phyloP scores from a whole-genome alignment of 2,329 filamentous ascomycete species.

The Massarina eburnea region DNA sequence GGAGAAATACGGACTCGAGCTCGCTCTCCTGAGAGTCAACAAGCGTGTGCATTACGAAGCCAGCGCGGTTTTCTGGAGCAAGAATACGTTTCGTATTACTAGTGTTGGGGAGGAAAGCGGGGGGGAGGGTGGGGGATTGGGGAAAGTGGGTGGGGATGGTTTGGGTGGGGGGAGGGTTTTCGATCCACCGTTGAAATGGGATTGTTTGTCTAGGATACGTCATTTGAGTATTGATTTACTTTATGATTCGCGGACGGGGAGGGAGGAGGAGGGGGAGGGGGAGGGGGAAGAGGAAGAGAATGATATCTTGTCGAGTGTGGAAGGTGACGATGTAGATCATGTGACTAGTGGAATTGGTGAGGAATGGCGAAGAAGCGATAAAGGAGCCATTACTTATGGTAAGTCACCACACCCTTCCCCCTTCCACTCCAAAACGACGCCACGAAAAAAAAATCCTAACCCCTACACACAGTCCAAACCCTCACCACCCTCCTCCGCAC shows the following conservation, averaged over 20 bases:
- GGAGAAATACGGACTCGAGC: constrained; percentile 35
- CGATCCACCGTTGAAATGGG: constrained; percentile 29
- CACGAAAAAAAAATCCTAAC: background rate
- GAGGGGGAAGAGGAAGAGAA: constrained; percentile 12
- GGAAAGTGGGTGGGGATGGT: background rate
- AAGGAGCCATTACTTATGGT: background rate
- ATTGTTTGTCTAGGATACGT: constrained; percentile 22
- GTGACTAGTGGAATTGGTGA: constrained; percentile 1
- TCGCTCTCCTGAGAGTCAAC: constrained; percentile 41
- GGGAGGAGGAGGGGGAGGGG: constrained; percentile 9
- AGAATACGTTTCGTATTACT: constrained; percentile 42
- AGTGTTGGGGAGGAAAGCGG: constrained; percentile 7
- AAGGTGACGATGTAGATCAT: constrained; percentile 18
- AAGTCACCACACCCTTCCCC: background rate
- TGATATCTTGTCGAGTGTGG: constrained; percentile 10
- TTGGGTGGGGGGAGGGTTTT: constrained; percentile 8
- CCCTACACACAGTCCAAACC: background rate
- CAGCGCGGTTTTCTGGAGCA: constrained; percentile 43
- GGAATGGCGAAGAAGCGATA: background rate
- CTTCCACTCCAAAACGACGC: background rate
- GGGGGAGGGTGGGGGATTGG: background rate
- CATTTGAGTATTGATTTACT: constrained; percentile 32
- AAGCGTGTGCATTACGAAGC: constrained; percentile 47
- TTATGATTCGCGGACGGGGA: constrained; percentile 16
- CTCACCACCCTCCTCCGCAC: background rate